phyloP scores from a whole-genome alignment of 2,329 filamentous ascomycete species.

The Monilinia aucupariae region DNA sequence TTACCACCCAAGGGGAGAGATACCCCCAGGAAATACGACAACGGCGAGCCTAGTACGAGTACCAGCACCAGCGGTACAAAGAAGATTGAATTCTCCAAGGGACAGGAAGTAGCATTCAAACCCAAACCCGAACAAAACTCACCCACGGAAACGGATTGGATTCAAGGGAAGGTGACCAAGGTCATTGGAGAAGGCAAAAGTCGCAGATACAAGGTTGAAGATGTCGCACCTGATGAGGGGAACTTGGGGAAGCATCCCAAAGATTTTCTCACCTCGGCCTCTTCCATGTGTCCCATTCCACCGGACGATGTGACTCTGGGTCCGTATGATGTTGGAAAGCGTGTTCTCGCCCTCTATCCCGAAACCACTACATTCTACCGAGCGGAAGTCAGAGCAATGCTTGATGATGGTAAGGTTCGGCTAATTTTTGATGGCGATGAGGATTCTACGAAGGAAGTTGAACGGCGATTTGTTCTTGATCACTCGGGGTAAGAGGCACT shows the following conservation, averaged over 20 bases:
- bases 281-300: slow-evolving; percentile 72
- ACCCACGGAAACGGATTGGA: slow-evolving; percentile 56
- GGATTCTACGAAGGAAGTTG: slow-evolving; percentile 69
- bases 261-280: slow-evolving; percentile 64
- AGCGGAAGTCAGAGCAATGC: slow-evolving; percentile 69
- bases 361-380: slow-evolving; percentile 83
- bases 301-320: slow-evolving; percentile 53
- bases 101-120: slow-evolving; percentile 63
- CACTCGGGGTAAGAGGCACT: slow-evolving; percentile 42
- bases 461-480: slow-evolving; percentile 70
- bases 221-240: slow-evolving; percentile 70
- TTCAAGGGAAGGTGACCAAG: slow-evolving; percentile 71
- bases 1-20: slow-evolving; percentile 31
- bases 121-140: slow-evolving; percentile 45
- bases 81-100: slow-evolving; percentile 54
- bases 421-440: slow-evolving; percentile 78
- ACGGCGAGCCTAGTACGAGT: slow-evolving; percentile 25
- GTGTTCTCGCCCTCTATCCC: slow-evolving; percentile 73
- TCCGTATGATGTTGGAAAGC: slow-evolving; percentile 58
- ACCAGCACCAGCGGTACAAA: slow-evolving; percentile 30
- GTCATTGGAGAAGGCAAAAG: slow-evolving; percentile 73
- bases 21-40: slow-evolving; percentile 23
- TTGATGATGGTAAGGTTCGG: slow-evolving; percentile 47
- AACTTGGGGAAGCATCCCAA: slow-evolving; percentile 46
- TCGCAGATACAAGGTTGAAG: slow-evolving; percentile 72